Evolutionary conservation across 2,329 filamentous ascomycete species (phyloP).

Genomic region (Ophiostoma triangulosporum): DNA sequence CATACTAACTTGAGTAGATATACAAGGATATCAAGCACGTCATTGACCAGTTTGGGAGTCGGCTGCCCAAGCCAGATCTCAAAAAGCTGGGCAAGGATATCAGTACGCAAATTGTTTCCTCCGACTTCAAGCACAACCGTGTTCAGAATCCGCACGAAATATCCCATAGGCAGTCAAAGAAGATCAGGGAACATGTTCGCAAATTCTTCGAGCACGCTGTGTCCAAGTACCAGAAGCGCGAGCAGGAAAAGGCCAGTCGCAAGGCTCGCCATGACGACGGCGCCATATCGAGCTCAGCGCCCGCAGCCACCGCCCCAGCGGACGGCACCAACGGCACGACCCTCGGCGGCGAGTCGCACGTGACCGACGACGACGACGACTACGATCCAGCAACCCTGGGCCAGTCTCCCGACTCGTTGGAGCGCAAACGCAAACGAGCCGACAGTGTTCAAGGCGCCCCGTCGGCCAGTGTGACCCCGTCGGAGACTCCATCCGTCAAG

Average conservation of each 20-base stretch:
- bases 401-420: slow-evolving; percentile 32
- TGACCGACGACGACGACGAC: slow-evolving; percentile 23
- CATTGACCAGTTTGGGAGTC: slow-evolving; percentile 74
- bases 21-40: slow-evolving; percentile 76
- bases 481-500: slow-evolving; percentile 43
- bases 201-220: slow-evolving; percentile 81
- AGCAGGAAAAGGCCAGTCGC: slow-evolving; percentile 46
- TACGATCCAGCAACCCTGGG: not conserved
- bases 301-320: not conserved
- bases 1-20: slow-evolving; percentile 36
- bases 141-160: slow-evolving; percentile 68
- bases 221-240: slow-evolving; percentile 54
- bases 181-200: slow-evolving; percentile 71
- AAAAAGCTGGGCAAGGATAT: slow-evolving; percentile 53
- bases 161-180: slow-evolving; percentile 62
- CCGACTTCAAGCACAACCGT: slow-evolving; percentile 82
- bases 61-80: slow-evolving; percentile 66
- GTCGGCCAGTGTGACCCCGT: slow-evolving; percentile 31
- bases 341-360: slow-evolving; percentile 13
- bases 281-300: not conserved
- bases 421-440: slow-evolving; percentile 53
- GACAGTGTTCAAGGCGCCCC: slow-evolving; percentile 22
- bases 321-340: not conserved
- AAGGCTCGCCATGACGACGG: slow-evolving; percentile 8
- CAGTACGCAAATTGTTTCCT: slow-evolving; percentile 78